phyloP scores from a whole-genome alignment of 2,329 filamentous ascomycete genomes.

The Fusarium pseudocircinatum region DNA sequence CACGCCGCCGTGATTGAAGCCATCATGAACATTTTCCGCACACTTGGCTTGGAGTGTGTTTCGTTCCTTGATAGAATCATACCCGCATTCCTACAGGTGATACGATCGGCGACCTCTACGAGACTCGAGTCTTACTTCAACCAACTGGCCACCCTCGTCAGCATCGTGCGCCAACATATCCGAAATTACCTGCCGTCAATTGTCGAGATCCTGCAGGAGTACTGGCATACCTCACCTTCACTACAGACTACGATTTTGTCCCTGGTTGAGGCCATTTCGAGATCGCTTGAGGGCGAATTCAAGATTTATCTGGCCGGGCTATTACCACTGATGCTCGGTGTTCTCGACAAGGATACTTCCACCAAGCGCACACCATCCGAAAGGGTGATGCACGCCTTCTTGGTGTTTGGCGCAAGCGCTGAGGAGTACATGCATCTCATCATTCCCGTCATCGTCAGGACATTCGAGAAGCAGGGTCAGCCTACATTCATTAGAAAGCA shows the following conservation, averaged over 20 bases:
- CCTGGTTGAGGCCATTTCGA: slow-evolving; percentile 91
- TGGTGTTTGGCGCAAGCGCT: slow-evolving; percentile 93
- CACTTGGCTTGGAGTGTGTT: slow-evolving; percentile 93
- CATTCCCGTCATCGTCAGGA: slow-evolving; percentile 91
- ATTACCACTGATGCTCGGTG: slow-evolving; percentile 91
- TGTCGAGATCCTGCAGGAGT: slow-evolving; percentile 85
- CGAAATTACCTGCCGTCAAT: slow-evolving; percentile 89
- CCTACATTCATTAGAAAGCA: slow-evolving; percentile 82
- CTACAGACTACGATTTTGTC: slow-evolving; percentile 92
- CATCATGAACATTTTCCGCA: slow-evolving; percentile 99
- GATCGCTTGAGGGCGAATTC: slow-evolving; percentile 96
- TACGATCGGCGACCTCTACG: slow-evolving; percentile 79
- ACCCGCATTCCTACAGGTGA: slow-evolving; percentile 90
- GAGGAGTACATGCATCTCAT: slow-evolving; percentile 99
- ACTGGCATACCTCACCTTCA: slow-evolving; percentile 83
- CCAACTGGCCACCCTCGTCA: slow-evolving; percentile 90
- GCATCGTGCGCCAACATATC: slow-evolving; percentile 96
- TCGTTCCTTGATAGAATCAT: slow-evolving; percentile 94
- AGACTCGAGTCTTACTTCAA: slow-evolving; percentile 97
- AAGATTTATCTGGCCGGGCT: slow-evolving; percentile 92
- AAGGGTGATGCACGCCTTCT: slow-evolving; percentile 90
- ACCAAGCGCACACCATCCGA: slow-evolving; percentile 84
- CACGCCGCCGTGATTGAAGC: slow-evolving; percentile 96
- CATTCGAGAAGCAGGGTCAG: slow-evolving; percentile 90
- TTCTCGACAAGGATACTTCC: slow-evolving; percentile 86